Evolutionary conservation across 148 eudicot genomes (phyloP).

Genomic region (Vaccinium corymbosum): DNA sequence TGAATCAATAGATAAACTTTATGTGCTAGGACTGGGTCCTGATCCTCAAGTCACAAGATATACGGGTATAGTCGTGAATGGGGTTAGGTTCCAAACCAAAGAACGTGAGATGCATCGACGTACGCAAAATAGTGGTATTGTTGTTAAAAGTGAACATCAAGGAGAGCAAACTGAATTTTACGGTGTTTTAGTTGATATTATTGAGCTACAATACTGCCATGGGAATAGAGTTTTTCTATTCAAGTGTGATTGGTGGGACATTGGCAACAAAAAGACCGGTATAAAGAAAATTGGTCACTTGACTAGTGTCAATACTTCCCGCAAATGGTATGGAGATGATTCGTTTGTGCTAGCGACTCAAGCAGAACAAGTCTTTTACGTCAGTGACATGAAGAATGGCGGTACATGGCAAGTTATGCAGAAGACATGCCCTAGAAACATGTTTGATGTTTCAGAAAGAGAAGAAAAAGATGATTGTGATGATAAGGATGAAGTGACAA

Average conservation of each 20-base stretch:
- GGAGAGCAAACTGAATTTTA: not conserved
- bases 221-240: not conserved
- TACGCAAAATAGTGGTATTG: conserved; percentile 6
- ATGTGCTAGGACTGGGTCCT: no score
- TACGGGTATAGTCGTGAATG: not conserved
- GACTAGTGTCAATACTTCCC: not conserved
- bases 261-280: not conserved
- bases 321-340: not conserved
- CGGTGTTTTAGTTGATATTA: not conserved
- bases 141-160: not conserved
- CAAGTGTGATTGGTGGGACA: conserved; percentile 13
- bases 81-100: conserved; percentile 5
- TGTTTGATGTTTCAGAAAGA: not conserved
- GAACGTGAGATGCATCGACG: not conserved
- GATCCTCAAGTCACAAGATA: no score
- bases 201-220: not conserved
- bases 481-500: no score
- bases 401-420: not conserved
- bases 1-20: no score
- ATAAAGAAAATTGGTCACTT: not conserved
- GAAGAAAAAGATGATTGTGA: not conserved
- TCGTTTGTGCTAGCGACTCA: not conserved
- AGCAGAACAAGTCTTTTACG: not conserved
- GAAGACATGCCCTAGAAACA: not conserved
- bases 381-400: not conserved